Percentiles rank a stretch among this genome's conserved stretches.
These are phyloP conservation scores for Microsporum canis DNA, from an alignment of 2,329 filamentous ascomycete species.

Conservation along the genomic window DNA sequence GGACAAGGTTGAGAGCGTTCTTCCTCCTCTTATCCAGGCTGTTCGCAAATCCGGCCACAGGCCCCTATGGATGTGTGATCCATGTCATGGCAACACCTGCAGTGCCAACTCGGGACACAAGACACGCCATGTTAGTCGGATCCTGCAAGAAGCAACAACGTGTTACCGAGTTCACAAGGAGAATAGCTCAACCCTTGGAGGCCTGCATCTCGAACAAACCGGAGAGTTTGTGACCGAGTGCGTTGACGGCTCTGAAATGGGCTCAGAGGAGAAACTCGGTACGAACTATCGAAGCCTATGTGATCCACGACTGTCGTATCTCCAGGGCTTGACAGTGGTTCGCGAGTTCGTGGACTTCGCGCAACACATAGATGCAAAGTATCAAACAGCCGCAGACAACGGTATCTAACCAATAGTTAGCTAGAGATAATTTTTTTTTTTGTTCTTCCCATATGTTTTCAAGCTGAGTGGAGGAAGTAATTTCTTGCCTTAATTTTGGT, in stretches of 20 bases:
- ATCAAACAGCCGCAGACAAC: not conserved
- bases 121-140: conserved; percentile 1
- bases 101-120: not conserved
- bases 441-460: not conserved
- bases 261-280: conserved; percentile 4
- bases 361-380: not conserved
- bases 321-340: conserved; percentile 1
- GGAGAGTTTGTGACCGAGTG: conserved; percentile 5
- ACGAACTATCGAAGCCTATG: conserved; percentile 3
- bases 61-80: conserved; percentile 5
- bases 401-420: not conserved
- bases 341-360: conserved; percentile 4
- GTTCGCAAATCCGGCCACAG: conserved; percentile 1
- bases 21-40: not conserved
- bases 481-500: not conserved
- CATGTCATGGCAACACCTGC: conserved; percentile 2
- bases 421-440: not conserved
- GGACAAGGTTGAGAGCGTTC: not conserved
- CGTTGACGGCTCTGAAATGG: not conserved
- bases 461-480: not conserved
- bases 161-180: conserved; percentile 1
- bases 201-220: conserved; percentile 5
- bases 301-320: conserved; percentile 4
- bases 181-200: not conserved
- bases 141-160: conserved; percentile 1